Percentiles rank a stretch among this genome's conserved stretches.
Evolutionary conservation across 2,329 filamentous ascomycete species (phyloP).

Genomic region (Pestalotiopsis sp.): DNA sequence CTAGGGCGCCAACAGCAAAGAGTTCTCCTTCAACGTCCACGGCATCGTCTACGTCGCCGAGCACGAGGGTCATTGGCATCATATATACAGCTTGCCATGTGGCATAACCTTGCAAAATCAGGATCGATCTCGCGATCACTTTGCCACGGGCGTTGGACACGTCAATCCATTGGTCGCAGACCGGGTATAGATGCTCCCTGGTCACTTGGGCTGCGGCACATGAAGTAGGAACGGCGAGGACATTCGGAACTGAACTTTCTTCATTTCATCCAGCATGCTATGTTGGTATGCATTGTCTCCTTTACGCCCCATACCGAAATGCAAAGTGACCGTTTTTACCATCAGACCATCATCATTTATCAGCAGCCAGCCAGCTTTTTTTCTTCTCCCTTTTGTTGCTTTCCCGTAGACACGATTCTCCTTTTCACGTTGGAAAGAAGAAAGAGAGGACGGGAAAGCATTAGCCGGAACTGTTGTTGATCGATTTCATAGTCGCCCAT

Average conservation of each 20-base stretch:
- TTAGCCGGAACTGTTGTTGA: slow-evolving; percentile 17
- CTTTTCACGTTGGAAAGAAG: background rate
- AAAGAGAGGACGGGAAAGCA: slow-evolving; percentile 16
- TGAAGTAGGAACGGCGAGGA: background rate
- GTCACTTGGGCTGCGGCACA: too few relatives aligned
- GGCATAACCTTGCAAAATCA: too few relatives aligned
- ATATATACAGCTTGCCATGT: too few relatives aligned
- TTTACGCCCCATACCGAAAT: slow-evolving; percentile 58
- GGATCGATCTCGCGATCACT: too few relatives aligned
- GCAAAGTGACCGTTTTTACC: slow-evolving; percentile 50
- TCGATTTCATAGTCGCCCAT: slow-evolving; percentile 19
- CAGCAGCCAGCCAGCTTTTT: slow-evolving; percentile 9
- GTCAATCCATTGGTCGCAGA: too few relatives aligned
- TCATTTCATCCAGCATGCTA: slow-evolving; percentile 49
- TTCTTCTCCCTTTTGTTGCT: slow-evolving; percentile 14
- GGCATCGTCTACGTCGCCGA: too few relatives aligned
- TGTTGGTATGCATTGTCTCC: slow-evolving; percentile 51
- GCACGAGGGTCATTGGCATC: too few relatives aligned
- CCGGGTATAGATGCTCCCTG: too few relatives aligned
- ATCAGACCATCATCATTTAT: slow-evolving; percentile 29
- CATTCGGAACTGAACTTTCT: slow-evolving; percentile 29
- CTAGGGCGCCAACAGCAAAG: too few relatives aligned
- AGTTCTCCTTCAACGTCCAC: too few relatives aligned
- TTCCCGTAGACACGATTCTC: background rate
- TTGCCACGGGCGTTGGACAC: too few relatives aligned